Evolutionary conservation across 1,139 yeast species (phyloP).

Genomic region (Debaryomyces robertsiae): DNA sequence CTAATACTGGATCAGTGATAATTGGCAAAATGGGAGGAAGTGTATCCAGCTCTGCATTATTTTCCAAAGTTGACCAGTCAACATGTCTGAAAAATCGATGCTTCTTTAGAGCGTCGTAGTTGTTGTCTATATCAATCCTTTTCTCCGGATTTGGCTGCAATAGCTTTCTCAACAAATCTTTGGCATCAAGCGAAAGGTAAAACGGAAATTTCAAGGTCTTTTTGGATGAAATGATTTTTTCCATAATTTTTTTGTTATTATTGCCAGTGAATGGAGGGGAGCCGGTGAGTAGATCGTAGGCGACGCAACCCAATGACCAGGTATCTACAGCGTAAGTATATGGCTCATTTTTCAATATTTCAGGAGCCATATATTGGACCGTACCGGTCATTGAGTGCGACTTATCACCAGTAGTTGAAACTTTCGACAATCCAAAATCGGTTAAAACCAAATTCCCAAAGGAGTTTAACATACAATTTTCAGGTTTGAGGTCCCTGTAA

Average conservation of each 20-base stretch:
- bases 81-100: constrained; percentile 81
- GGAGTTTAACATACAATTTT: constrained; percentile 81
- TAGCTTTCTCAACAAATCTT: constrained; percentile 73
- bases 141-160: constrained; percentile 75
- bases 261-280: constrained; percentile 94
- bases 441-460: constrained; percentile 83
- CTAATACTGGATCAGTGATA: constrained; percentile 81
- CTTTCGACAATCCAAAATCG: constrained; percentile 90
- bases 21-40: constrained; percentile 85
- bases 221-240: constrained; percentile 67
- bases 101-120: constrained; percentile 55
- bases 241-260: constrained; percentile 78
- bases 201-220: constrained; percentile 78
- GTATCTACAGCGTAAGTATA: constrained; percentile 90
- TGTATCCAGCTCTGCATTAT: constrained; percentile 28
- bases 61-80: constrained; percentile 71
- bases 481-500: constrained; percentile 91
- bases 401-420: constrained; percentile 47
- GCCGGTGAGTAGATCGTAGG: constrained; percentile 86
- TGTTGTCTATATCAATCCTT: constrained; percentile 66
- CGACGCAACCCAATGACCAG: constrained; percentile 95
- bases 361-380: constrained; percentile 97
- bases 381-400: constrained; percentile 85
- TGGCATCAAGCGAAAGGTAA: constrained; percentile 81
- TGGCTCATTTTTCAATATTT: constrained; percentile 79